Evolutionary conservation across 345 rosid genomes (phyloP), one percentile per base, ranked within the genome.

Genomic region (Pistacia atlantica): DNA sequence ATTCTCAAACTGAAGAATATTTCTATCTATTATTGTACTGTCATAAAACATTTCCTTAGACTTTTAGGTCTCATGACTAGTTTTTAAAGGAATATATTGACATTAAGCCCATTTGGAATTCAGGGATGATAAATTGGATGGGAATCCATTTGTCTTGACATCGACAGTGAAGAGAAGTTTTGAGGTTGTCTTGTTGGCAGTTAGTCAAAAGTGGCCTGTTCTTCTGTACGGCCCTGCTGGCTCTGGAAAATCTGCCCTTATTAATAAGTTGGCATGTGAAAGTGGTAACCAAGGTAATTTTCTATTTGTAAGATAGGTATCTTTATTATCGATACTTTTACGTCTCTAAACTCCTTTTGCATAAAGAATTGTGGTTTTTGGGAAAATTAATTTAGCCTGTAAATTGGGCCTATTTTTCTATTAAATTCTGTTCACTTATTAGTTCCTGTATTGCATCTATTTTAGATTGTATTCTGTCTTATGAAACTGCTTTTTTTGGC

Each of bases 191-290:
- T 79, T 90, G 33, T 78, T 93, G 84, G 97, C 98, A 38, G 90
- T 89, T 73, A 86, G 91, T 81, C 97, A 96, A 78, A 93, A 84
- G 81, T 93, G 98, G 91, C 98, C 99, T 77, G 92, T 93, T 81
- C 97, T 96, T 83, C 87, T 92, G 0, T 92, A 90, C 81, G 99
- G 99, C 73, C 97, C 91, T 75, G 80, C 97, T 57, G 97, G 99
- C 71, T 83, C 89, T 68, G 99, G 99, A 75, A 96, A 96, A 87
- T 89, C 99, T 86, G 95, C 97, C 62, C 88, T 96, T 59, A 84
- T 96, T 54, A 86, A 81, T 83, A 86, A 89, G 83, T 86, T 95
- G 84, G 98, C 93, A 51, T 54, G 59, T 61, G 96, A 87, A 69
- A 81, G 87, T 80, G 91, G 96, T 66, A 91, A 82, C 78, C 85